Percentiles rank a stretch among this genome's conserved stretches.
Conservation (phyloP, 306 rosid species). For the Albizia julibrissin region DNA sequence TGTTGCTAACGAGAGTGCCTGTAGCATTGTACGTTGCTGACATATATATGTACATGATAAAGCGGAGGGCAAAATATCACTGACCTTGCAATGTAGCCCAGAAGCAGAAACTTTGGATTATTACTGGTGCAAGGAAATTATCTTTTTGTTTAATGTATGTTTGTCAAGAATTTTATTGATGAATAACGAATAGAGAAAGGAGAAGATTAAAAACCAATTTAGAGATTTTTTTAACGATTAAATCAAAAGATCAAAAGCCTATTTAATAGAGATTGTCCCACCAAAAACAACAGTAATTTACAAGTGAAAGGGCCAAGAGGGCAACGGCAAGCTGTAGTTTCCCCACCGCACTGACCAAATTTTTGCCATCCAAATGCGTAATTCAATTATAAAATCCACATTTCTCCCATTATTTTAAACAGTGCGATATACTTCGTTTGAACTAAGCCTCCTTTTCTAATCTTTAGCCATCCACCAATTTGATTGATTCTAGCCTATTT, state of each 20-base stretch:
- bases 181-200: not conserved
- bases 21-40: conserved; percentile 25
- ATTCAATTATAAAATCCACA: not conserved
- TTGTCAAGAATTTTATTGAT: not conserved
- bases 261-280: not conserved
- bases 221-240: not conserved
- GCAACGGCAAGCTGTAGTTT: not conserved
- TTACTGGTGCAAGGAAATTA: not conserved
- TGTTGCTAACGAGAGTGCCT: conserved; percentile 30
- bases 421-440: too few species aligned
- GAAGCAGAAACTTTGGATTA: not conserved
- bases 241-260: not conserved
- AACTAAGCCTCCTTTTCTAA: too few species aligned
- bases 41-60: conserved; percentile 33
- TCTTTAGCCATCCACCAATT: not conserved
- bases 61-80: conserved; percentile 21
- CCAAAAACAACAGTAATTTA: not conserved
- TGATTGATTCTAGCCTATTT: not conserved
- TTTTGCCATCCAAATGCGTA: not conserved
- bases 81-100: conserved; percentile 2
- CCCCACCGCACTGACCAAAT: not conserved
- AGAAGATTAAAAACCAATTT: not conserved
- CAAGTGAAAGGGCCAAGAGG: not conserved
- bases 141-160: not conserved
- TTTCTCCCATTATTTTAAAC: not conserved